phyloP scores from a whole-genome alignment of 768 basidiomycete genomes.

The Leccinum uliginosum region DNA sequence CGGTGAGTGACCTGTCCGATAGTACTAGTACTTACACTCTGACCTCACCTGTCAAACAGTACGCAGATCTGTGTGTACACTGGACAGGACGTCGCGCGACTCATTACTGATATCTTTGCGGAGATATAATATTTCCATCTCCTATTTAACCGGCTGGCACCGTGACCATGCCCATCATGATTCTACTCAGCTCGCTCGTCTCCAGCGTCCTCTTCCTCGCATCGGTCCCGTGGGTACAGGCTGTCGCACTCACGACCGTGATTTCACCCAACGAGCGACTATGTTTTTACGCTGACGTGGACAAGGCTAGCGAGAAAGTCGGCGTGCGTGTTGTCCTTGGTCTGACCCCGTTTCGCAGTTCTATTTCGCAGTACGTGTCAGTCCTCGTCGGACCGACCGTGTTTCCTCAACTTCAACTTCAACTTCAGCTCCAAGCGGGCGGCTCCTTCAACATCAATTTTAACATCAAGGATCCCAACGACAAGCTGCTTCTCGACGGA shows the following conservation, averaged over 20 bases:
- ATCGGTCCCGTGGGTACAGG: slow-evolving; percentile 35
- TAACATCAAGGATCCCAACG: slow-evolving; percentile 86
- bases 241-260: slow-evolving; percentile 74
- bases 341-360: slow-evolving; percentile 48
- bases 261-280: slow-evolving; percentile 75
- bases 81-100: neutral
- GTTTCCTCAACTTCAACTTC: neutral
- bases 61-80: slow-evolving; percentile 3
- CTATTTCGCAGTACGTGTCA: slow-evolving; percentile 82
- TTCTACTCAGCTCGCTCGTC: slow-evolving; percentile 18
- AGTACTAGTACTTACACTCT: neutral
- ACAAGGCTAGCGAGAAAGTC: slow-evolving; percentile 92
- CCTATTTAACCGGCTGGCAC: slow-evolving; percentile 22
- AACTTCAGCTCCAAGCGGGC: slow-evolving; percentile 90
- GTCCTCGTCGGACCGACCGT: neutral
- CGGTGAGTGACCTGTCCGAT: neutral
- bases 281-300: slow-evolving; percentile 96
- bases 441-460: slow-evolving; percentile 97
- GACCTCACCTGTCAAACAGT: slow-evolving; percentile 16
- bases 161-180: slow-evolving; percentile 17
- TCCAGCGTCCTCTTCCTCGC: slow-evolving; percentile 27
- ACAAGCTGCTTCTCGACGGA: slow-evolving; percentile 84
- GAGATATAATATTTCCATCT: slow-evolving; percentile 9
- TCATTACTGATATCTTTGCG: slow-evolving; percentile 9
- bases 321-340: slow-evolving; percentile 49